Conservation (phyloP, 1,284 basidiomycete species). For the Moesziomyces parantarcticus region DNA sequence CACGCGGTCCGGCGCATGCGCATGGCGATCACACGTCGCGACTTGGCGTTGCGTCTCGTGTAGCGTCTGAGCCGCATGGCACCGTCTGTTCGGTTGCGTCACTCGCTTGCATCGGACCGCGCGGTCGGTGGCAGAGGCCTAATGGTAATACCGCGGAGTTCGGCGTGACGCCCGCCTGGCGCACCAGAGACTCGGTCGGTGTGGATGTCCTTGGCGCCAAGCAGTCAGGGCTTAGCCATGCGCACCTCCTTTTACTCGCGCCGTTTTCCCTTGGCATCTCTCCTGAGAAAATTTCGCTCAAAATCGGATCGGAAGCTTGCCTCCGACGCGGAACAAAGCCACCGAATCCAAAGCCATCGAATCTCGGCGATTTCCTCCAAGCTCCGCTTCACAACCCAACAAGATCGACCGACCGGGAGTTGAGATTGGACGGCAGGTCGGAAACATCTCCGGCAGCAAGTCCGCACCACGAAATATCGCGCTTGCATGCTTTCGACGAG, state of each 20-base stretch:
- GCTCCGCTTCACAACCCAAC: no score
- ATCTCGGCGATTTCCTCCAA: no score
- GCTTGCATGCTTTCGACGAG: no score
- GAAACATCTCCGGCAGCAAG: not conserved
- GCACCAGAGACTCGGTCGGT: not conserved
- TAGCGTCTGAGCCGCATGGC: not conserved
- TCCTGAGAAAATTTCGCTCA: not conserved
- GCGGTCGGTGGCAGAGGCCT: not conserved
- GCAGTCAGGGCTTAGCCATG: not conserved
- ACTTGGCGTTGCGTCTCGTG: not conserved
- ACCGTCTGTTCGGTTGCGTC: not conserved
- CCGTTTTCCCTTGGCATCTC: not conserved
- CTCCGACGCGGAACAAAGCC: not conserved
- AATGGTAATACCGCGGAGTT: not conserved
- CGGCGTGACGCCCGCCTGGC: no score
- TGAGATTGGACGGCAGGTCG: not conserved
- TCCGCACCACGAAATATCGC: no score
- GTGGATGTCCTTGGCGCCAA: not conserved
- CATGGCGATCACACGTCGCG: not conserved
- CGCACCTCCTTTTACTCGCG: not conserved
- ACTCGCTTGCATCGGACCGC: not conserved
- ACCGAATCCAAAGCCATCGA: no score
- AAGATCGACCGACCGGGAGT: not conserved
- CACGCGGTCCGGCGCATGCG: not conserved
- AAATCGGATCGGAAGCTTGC: constrained; percentile 10